Base-by-base conservation (phyloP, 1,284 basidiomycete genomes). In the Moesziomyces sp. region DNA sequence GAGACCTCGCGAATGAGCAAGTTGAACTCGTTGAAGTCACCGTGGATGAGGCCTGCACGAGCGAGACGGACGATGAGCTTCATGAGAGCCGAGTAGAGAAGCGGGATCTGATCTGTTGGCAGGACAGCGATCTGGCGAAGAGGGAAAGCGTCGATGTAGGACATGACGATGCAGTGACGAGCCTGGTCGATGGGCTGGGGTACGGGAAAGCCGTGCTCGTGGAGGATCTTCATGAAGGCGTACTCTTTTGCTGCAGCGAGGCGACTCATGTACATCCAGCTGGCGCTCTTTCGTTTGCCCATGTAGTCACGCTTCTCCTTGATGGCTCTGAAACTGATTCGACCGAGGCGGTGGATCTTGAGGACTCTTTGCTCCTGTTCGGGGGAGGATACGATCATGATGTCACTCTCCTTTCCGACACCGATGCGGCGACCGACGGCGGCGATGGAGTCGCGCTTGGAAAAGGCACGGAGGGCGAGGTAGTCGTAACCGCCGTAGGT, bases 261-360 rank as follows among this genome's bases (percentile, higher is more conserved):
- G 28, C 96, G 89, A 55, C 93, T 96, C 93, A 99, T 94, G 86
- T 97, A 99, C 95, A 99, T 97, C 96, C 96, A 99, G 30, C 93
- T 96, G 0, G 95, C 95, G 38, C 92, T 93, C 85, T 94, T 94
- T 42, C 96, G 89, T 85, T 96, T 97, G 30, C 94, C 93, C 75
- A 99, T 87, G 85, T 99, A 99, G 84, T 99, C 97, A 72, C 96
- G 88, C 85, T 99, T 99, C 78, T 91, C 89, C 86, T 99, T 99
- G 86, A 99, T 95, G 0, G 93, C 91, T 53, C 96, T 90, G 86
- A 99, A 99, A 0, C 94, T 97, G 80, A 98, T 91, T 45, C 96
- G 91, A 26, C 96, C 96, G 35, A 99, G 88, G 47, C 96, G 88
- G 84, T 97, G 95, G 44, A 98, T 87, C 85, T 97, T 99, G 63